A percentile compares a stretch with the other conserved stretches of the same genome.
Conservation (phyloP, 2,329 filamentous ascomycete genomes). For the Pestalotiopsis sp. region DNA sequence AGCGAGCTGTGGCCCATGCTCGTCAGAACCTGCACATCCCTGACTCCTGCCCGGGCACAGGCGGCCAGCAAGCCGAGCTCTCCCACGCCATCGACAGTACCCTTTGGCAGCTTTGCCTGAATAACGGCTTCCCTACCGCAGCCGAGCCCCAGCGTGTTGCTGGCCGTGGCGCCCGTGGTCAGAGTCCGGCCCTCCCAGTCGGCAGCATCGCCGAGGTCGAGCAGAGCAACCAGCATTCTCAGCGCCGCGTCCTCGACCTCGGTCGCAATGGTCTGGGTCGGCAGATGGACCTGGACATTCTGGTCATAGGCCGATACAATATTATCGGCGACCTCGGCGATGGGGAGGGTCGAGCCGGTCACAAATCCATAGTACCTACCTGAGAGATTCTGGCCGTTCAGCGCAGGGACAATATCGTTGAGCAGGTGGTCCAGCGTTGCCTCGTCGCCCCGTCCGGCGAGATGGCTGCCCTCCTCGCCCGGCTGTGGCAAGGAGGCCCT, state of each 20-base stretch:
- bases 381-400: conserved; percentile 68
- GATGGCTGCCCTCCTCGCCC: conserved; percentile 29
- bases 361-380: conserved; percentile 87
- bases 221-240: conserved; percentile 67
- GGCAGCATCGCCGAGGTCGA: conserved; percentile 63
- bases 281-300: conserved; percentile 82
- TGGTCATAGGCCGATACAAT: conserved; percentile 82
- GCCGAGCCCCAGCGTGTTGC: conserved; percentile 78
- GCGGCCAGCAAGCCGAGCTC: conserved; percentile 72
- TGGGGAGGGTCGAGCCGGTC: conserved; percentile 78
- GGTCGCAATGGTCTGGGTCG: conserved; percentile 74
- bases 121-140: conserved; percentile 68
- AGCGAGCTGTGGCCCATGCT: conserved; percentile 84
- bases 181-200: conserved; percentile 60
- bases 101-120: conserved; percentile 33
- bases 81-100: conserved; percentile 54
- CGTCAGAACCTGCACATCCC: conserved; percentile 75
- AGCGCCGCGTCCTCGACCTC: conserved; percentile 76
- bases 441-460: conserved; percentile 32
- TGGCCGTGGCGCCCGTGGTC: conserved; percentile 70
- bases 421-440: conserved; percentile 47
- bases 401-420: conserved; percentile 54
- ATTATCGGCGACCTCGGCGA: conserved; percentile 81
- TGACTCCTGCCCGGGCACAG: conserved; percentile 64
- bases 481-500: conserved; percentile 42